phyloP scores from a whole-genome alignment of 768 basidiomycete species.

The Boletus vinaceobasis region DNA sequence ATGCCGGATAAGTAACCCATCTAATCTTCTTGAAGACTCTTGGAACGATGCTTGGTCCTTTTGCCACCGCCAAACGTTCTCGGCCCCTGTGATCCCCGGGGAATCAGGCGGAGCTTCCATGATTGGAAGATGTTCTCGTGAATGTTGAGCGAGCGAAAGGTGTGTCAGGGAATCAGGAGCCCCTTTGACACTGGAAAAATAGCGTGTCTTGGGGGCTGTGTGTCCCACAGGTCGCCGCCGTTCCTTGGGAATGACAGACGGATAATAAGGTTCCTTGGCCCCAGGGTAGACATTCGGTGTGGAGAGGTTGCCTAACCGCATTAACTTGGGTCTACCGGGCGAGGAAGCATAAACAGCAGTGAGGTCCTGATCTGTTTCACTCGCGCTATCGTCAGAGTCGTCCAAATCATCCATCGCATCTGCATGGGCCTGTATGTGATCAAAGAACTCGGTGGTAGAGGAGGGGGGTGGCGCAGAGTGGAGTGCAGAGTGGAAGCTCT shows the following conservation, averaged over 20 bases:
- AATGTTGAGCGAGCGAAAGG: slow-evolving; percentile 37
- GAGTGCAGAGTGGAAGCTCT: slow-evolving; percentile 41
- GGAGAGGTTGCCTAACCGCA: slow-evolving; percentile 67
- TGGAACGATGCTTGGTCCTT: slow-evolving; percentile 37
- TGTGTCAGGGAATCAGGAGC: slow-evolving; percentile 30
- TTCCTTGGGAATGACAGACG: slow-evolving; percentile 32
- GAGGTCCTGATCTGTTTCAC: slow-evolving; percentile 39
- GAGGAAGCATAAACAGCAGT: slow-evolving; percentile 26
- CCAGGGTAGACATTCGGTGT: slow-evolving; percentile 57
- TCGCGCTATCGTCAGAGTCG: slow-evolving; percentile 46
- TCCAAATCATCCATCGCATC: slow-evolving; percentile 75
- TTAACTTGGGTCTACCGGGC: slow-evolving; percentile 42
- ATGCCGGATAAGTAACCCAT: slow-evolving; percentile 79
- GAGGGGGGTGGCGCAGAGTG: slow-evolving; percentile 63
- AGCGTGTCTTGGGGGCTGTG: slow-evolving; percentile 39
- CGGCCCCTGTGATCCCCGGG: slow-evolving; percentile 16
- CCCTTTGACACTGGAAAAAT: slow-evolving; percentile 46
- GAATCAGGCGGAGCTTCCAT: slow-evolving; percentile 7
- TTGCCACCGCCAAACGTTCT: slow-evolving; percentile 29
- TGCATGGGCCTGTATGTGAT: slow-evolving; percentile 64
- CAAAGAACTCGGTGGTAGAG: slow-evolving; percentile 71
- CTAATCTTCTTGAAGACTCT: slow-evolving; percentile 63
- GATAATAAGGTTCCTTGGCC: slow-evolving; percentile 35
- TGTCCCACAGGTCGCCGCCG: slow-evolving; percentile 53
- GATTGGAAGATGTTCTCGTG: slow-evolving; percentile 38